phyloP scores from a whole-genome alignment of 495 filamentous ascomycete genomes.

The Clohesyomyces aquaticus region DNA sequence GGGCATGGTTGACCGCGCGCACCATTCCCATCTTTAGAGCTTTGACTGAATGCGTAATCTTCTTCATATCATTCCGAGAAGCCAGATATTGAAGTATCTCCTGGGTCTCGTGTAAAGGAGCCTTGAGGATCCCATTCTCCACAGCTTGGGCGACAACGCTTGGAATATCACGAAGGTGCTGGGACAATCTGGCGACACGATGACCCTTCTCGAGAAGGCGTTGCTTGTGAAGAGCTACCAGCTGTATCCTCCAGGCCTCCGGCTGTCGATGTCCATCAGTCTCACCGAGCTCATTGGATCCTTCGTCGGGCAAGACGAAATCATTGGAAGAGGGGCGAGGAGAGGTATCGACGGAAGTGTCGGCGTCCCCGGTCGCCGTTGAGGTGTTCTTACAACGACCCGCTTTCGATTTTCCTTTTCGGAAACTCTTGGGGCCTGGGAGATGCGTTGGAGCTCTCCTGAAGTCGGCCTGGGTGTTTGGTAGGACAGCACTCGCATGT shows the following conservation, averaged over 20 bases:
- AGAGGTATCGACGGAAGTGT: no score
- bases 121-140: neutral
- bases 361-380: no score
- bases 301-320: no score
- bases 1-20: neutral
- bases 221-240: slow-evolving; percentile 14
- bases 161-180: neutral
- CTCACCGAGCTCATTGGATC: no score
- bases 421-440: no score
- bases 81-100: neutral
- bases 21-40: neutral
- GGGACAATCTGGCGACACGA: neutral
- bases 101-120: neutral
- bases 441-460: no score
- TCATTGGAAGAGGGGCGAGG: no score
- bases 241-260: no score
- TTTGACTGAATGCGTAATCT: neutral
- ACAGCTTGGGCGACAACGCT: slow-evolving; percentile 10
- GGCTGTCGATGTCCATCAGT: no score
- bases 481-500: neutral
- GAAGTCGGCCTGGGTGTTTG: no score
- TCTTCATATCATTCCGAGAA: neutral
- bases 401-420: no score
- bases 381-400: no score
- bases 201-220: neutral